phyloP scores from a whole-genome alignment of 139 green algal species.

The Chlorella vulgaris region DNA sequence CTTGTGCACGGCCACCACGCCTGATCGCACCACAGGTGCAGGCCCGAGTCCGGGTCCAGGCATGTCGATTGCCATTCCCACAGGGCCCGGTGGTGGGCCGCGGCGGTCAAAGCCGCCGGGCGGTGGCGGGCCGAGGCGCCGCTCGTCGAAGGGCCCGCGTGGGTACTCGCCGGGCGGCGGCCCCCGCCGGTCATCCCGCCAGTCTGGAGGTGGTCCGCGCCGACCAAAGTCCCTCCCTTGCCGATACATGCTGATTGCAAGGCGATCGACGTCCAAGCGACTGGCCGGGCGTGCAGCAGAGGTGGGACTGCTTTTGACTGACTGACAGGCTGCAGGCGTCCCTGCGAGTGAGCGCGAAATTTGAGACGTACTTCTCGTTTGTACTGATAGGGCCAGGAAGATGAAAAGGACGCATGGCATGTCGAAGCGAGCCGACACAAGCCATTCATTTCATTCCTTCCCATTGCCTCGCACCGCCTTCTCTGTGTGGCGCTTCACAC shows the following conservation, averaged over 20 bases:
- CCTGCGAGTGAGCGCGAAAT: too few species aligned
- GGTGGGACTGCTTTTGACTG: too few species aligned
- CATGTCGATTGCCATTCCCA: not conserved
- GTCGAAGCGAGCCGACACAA: too few species aligned
- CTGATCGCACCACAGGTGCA: constrained; percentile 14
- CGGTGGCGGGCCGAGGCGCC: constrained; percentile 20
- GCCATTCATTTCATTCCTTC: too few species aligned
- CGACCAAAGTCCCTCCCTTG: constrained; percentile 5
- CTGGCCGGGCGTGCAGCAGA: not conserved
- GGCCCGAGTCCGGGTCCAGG: not conserved
- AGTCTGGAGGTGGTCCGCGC: constrained; percentile 11
- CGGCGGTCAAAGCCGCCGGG: constrained; percentile 17
- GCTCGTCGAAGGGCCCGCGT: constrained; percentile 9
- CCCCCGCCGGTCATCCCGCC: not conserved
- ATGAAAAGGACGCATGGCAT: too few species aligned
- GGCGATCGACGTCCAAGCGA: not conserved
- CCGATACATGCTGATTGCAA: not conserved
- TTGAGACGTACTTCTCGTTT: too few species aligned
- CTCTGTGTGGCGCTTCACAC: too few species aligned
- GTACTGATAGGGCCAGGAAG: too few species aligned
- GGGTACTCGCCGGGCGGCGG: not conserved
- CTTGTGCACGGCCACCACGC: constrained; percentile 23
- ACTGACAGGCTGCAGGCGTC: too few species aligned
- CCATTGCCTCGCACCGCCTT: too few species aligned
- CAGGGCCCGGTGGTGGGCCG: not conserved